Evolutionary conservation across 441 rosid species (phyloP).

Genomic region (Euphorbia celastroides): DNA sequence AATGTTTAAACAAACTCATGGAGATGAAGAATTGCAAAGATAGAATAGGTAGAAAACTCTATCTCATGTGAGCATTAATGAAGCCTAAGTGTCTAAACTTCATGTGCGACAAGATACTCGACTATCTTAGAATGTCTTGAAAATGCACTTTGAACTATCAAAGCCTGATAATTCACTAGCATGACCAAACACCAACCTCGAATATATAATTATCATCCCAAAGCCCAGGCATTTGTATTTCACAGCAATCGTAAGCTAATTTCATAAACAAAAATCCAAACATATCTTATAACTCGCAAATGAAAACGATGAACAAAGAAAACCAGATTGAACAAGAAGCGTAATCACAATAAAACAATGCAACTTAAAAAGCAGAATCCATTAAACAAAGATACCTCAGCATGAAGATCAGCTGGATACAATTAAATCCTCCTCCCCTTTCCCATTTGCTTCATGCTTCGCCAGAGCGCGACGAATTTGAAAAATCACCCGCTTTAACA

Average conservation of each 20-base stretch:
- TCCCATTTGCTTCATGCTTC: slow-evolving; percentile 14
- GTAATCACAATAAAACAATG: background rate
- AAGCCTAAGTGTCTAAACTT: background rate
- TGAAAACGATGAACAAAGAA: background rate
- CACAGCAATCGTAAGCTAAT: background rate
- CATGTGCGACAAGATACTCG: background rate
- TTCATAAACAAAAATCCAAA: background rate
- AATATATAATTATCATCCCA: background rate
- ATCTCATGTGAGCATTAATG: background rate
- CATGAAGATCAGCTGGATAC: slow-evolving; percentile 20
- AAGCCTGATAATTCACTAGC: background rate
- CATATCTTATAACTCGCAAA: background rate
- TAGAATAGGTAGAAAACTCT: background rate
- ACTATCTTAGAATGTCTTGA: background rate
- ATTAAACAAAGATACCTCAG: slow-evolving; percentile 25
- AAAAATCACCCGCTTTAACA: slow-evolving; percentile 11
- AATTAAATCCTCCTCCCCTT: slow-evolving; percentile 23
- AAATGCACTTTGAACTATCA: background rate
- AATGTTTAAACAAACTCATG: background rate
- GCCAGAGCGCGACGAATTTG: slow-evolving; percentile 6
- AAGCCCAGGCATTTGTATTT: background rate
- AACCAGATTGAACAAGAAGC: background rate
- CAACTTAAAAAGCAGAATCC: background rate
- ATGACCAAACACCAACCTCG: background rate
- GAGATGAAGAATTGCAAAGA: background rate